Conservation (phyloP, 768 basidiomycete species). For the Rhizopogon sp. region DNA sequence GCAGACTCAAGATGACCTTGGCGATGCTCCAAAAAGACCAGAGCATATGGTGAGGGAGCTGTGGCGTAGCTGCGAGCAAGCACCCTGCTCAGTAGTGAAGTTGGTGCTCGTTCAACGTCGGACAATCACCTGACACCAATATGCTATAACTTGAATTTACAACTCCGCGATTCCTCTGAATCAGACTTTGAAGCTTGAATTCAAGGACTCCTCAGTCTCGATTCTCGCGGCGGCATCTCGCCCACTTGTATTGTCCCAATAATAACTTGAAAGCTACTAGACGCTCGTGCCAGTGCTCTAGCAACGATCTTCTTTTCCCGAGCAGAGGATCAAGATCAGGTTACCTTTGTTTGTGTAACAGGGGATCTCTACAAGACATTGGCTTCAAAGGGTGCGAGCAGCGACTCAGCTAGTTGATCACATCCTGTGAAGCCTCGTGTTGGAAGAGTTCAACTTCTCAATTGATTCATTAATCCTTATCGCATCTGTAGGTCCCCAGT, state of each 20-base stretch:
- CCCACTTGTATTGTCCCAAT: neutral
- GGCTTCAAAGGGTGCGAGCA: neutral
- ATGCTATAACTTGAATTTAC: conserved; percentile 2
- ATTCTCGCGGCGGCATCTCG: no score
- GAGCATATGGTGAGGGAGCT: conserved; percentile 54
- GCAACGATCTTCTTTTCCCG: neutral
- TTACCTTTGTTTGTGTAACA: no score
- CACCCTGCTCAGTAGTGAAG: conserved; percentile 23
- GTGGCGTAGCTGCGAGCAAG: conserved; percentile 42
- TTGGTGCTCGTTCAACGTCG: neutral
- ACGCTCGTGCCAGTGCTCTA: no score
- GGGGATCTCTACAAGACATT: neutral
- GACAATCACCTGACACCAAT: neutral
- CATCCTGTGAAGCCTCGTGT: conserved; percentile 2
- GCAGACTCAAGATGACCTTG: conserved; percentile 74
- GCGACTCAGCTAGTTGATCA: neutral
- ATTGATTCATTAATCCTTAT: neutral
- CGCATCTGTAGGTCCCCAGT: neutral
- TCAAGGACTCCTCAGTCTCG: neutral
- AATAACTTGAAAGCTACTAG: no score
- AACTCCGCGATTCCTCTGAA: neutral
- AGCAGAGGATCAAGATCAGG: neutral
- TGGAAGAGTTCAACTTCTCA: neutral
- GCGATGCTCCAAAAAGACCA: conserved; percentile 82
- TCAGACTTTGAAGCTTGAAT: neutral